phyloP scores from a whole-genome alignment of 345 rosid species.

The Aegle marmelos region DNA sequence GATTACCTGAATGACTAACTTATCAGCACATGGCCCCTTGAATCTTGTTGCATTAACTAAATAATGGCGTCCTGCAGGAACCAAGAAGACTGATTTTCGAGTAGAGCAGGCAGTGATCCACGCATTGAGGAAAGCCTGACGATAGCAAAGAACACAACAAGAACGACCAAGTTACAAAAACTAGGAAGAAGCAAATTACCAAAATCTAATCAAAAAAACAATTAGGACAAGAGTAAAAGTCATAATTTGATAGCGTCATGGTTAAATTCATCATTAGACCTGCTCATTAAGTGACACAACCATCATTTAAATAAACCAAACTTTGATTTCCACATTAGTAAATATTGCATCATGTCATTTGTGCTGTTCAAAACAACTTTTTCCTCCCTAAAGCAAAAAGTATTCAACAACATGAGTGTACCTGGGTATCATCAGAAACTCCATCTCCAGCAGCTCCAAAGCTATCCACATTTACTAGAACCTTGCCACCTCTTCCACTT shows the following conservation, averaged over 20 bases:
- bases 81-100: conserved; percentile 62
- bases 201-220: neutral
- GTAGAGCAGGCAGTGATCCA: conserved; percentile 78
- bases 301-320: neutral
- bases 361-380: neutral
- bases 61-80: conserved; percentile 67
- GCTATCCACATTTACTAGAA: conserved; percentile 89
- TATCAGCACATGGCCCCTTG: conserved; percentile 80
- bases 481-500: conserved; percentile 56
- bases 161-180: neutral
- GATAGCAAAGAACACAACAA: conserved; percentile 9
- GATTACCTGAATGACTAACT: conserved; percentile 70
- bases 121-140: conserved; percentile 70
- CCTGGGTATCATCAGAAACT: conserved; percentile 92
- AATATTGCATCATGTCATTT: neutral
- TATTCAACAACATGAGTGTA: conserved; percentile 15
- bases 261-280: neutral
- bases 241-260: neutral
- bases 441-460: conserved; percentile 92
- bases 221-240: neutral
- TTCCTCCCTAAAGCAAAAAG: neutral
- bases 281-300: neutral
- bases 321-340: neutral
- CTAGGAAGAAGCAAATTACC: neutral
- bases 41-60: conserved; percentile 82